phyloP scores from a whole-genome alignment of 164 flowering plant species.

The Malania oleifera region DNA sequence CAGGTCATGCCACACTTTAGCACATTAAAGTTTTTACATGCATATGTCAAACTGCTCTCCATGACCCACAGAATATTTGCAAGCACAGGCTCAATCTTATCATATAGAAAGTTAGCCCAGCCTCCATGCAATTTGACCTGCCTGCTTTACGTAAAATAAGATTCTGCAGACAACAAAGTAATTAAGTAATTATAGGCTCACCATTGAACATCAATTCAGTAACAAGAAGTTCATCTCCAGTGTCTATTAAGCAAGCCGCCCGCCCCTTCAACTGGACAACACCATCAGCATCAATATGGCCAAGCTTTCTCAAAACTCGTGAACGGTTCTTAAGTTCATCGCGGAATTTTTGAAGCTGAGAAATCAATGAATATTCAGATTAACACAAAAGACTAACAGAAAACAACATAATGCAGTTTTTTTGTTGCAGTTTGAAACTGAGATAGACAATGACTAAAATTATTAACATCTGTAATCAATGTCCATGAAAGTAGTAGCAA shows the following conservation, averaged over 20 bases:
- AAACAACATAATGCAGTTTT: too few relatives aligned
- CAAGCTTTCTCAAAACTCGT: conserved; percentile 89
- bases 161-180: neutral
- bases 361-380: conserved; percentile 3
- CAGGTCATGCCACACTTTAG: too few relatives aligned
- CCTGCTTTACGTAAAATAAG: neutral
- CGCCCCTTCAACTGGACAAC: conserved; percentile 95
- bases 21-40: too few relatives aligned
- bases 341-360: conserved; percentile 95
- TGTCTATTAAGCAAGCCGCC: conserved; percentile 97
- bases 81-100: too few relatives aligned
- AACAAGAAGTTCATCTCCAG: conserved; percentile 97
- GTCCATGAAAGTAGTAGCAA: too few relatives aligned
- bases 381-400: neutral
- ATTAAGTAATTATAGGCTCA: conserved; percentile 20
- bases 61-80: too few relatives aligned
- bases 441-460: too few relatives aligned
- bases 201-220: conserved; percentile 99
- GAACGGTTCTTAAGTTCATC: conserved; percentile 94
- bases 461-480: too few relatives aligned
- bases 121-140: too few relatives aligned
- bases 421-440: too few relatives aligned
- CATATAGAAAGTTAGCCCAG: too few relatives aligned
- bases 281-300: conserved; percentile 94
- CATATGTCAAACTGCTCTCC: too few relatives aligned